Evolutionary conservation across 768 basidiomycete species (phyloP).

Genomic region (Lactarius vividus): DNA sequence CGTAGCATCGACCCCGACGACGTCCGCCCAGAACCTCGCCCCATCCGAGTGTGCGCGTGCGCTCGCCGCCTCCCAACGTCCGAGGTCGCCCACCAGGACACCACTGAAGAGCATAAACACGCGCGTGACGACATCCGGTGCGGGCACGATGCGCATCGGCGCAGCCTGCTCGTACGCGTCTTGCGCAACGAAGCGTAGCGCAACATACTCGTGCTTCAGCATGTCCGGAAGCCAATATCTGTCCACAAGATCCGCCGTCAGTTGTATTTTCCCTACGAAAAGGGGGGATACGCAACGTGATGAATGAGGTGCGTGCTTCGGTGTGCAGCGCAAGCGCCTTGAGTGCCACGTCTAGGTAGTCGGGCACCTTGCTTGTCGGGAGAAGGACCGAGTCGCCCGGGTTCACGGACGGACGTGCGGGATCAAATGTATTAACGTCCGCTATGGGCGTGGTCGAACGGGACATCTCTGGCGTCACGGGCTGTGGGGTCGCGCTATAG

Average conservation of each 20-base stretch:
- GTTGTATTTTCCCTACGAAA: neutral
- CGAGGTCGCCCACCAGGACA: constrained; percentile 30
- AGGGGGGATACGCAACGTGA: constrained; percentile 36
- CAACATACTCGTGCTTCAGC: constrained; percentile 40
- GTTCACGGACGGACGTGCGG: constrained; percentile 12
- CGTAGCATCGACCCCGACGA: constrained; percentile 38
- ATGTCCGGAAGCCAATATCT: constrained; percentile 46
- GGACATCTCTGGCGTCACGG: neutral
- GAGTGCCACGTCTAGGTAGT: constrained; percentile 39
- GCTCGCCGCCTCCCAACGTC: constrained; percentile 31
- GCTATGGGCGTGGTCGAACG: constrained; percentile 3
- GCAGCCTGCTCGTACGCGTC: constrained; percentile 39
- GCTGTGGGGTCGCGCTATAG: constrained; percentile 1
- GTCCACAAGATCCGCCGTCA: neutral
- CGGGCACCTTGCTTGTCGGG: constrained; percentile 32
- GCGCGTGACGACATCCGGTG: constrained; percentile 44
- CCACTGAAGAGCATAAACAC: constrained; percentile 52
- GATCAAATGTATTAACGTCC: constrained; percentile 14
- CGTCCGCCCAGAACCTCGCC: constrained; percentile 32
- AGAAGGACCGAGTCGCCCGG: constrained; percentile 30
- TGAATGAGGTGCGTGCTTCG: constrained; percentile 46
- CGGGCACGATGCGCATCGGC: constrained; percentile 30
- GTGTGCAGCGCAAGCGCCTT: constrained; percentile 40
- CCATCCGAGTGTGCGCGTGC: constrained; percentile 31
- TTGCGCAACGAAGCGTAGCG: constrained; percentile 47